These are phyloP conservation scores for Herpetomonas tarakana DNA, from an alignment of 208 protist species.

Conservation along the genomic window DNA sequence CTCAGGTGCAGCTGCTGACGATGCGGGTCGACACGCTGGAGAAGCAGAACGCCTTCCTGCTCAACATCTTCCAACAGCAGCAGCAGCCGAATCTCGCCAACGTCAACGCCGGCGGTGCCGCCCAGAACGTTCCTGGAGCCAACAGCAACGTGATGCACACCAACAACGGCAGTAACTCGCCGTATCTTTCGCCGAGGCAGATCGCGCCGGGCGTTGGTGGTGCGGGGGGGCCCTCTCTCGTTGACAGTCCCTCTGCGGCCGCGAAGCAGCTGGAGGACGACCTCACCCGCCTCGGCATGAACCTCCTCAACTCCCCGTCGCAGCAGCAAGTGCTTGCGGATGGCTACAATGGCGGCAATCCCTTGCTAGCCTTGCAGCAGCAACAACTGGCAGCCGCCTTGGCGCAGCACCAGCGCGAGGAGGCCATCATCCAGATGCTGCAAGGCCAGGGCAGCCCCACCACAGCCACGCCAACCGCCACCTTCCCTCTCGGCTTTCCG, in stretches of 20 bases:
- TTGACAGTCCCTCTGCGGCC: background rate
- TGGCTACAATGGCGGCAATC: background rate
- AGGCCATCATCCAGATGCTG: slow-evolving; percentile 5
- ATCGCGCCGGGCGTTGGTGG: background rate
- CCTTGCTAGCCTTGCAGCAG: slow-evolving; percentile 7
- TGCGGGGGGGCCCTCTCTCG: background rate
- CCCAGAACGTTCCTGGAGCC: background rate
- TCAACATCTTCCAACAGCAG: background rate
- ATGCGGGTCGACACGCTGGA: slow-evolving; percentile 44
- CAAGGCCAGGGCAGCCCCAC: slow-evolving; percentile 10
- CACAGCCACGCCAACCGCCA: slow-evolving; percentile 4
- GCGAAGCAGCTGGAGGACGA: slow-evolving; percentile 34
- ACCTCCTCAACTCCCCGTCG: slow-evolving; percentile 15
- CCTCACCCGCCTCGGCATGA: slow-evolving; percentile 28
- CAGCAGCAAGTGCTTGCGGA: background rate
- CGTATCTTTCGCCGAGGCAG: background rate
- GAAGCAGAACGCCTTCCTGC: slow-evolving; percentile 22
- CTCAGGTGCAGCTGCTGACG: slow-evolving; percentile 26
- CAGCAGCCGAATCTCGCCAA: background rate
- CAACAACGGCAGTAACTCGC: background rate
- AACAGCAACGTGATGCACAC: background rate
- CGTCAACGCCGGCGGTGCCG: background rate
- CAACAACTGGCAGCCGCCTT: slow-evolving; percentile 13
- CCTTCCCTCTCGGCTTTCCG: slow-evolving; percentile 2
- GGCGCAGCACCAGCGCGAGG: slow-evolving; percentile 14